Percentiles rank a stretch among this genome's conserved stretches.
Conservation (phyloP, 106 monocot species). For the Triglochin maritima region DNA sequence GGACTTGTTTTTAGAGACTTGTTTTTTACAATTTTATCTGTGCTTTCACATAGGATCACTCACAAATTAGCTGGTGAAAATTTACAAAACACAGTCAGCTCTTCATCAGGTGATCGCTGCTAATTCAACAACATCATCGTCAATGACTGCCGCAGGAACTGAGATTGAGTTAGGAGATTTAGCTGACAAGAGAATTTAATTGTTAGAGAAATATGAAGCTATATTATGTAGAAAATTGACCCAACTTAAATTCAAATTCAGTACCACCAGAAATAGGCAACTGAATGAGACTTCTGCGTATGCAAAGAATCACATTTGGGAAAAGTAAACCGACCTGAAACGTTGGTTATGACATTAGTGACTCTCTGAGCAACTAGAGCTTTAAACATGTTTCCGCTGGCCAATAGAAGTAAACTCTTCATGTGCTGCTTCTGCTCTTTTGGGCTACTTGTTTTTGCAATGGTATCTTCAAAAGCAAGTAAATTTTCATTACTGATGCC, state of each 20-base stretch:
- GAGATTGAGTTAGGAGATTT: constrained; percentile 24
- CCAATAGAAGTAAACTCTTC: constrained; percentile 61
- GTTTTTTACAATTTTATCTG: too few relatives aligned
- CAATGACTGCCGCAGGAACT: constrained; percentile 18
- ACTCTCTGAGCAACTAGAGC: constrained; percentile 67
- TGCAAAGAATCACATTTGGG: background rate
- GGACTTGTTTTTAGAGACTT: too few relatives aligned
- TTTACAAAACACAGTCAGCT: too few relatives aligned
- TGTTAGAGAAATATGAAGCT: background rate
- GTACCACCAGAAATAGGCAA: background rate
- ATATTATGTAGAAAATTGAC: background rate
- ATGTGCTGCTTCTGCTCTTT: constrained; percentile 88
- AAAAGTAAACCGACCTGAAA: constrained; percentile 44
- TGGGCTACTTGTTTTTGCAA: constrained; percentile 78
- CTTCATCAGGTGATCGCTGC: constrained; percentile 38
- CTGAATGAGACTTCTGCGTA: background rate
- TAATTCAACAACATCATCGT: constrained; percentile 30
- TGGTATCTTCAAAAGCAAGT: constrained; percentile 72
- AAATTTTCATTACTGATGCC: constrained; percentile 54
- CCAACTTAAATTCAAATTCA: background rate
- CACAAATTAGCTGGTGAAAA: too few relatives aligned
- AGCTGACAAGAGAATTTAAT: constrained; percentile 18
- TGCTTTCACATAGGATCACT: too few relatives aligned
- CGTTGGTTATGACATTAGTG: constrained; percentile 78
- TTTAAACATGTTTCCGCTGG: constrained; percentile 75